These are phyloP conservation scores for Ceratobasidium sp. DNA, from an alignment of 1,284 basidiomycete genomes.

Conservation along the genomic window DNA sequence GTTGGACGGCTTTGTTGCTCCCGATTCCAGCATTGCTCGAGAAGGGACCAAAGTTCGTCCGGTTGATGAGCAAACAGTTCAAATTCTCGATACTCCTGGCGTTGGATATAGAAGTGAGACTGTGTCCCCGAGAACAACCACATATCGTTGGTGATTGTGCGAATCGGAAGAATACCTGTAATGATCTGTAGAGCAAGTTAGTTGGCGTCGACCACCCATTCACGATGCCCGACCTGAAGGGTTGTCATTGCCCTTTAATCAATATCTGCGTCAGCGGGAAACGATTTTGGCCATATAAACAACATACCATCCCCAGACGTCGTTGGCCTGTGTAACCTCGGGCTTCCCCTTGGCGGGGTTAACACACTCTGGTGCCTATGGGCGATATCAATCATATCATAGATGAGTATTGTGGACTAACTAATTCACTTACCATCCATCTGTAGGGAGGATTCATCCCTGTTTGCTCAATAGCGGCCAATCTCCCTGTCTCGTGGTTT, in stretches of 20 bases:
- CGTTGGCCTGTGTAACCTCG: not conserved
- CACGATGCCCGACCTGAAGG: not conserved
- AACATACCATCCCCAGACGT: constrained; percentile 2
- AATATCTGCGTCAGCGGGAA: not conserved
- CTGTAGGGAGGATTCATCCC: not conserved
- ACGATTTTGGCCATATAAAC: no score
- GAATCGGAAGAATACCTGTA: not conserved
- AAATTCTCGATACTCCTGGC: not conserved
- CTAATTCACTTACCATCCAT: not conserved
- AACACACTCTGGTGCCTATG: not conserved
- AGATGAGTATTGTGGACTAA: not conserved
- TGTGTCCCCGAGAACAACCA: not conserved
- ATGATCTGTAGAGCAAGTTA: not conserved
- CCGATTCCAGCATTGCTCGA: not conserved
- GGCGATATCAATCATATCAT: not conserved
- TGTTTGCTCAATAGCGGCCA: not conserved
- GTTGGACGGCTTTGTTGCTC: not conserved
- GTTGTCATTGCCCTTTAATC: not conserved
- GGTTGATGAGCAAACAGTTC: not conserved
- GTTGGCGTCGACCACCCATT: not conserved
- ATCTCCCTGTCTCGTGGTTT: not conserved
- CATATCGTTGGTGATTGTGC: not conserved
- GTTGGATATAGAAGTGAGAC: not conserved
- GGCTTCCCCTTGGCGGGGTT: not conserved
- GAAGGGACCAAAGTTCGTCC: not conserved